Evolutionary conservation across 1,284 basidiomycete genomes (phyloP).

Genomic region (Mycena citricolor): DNA sequence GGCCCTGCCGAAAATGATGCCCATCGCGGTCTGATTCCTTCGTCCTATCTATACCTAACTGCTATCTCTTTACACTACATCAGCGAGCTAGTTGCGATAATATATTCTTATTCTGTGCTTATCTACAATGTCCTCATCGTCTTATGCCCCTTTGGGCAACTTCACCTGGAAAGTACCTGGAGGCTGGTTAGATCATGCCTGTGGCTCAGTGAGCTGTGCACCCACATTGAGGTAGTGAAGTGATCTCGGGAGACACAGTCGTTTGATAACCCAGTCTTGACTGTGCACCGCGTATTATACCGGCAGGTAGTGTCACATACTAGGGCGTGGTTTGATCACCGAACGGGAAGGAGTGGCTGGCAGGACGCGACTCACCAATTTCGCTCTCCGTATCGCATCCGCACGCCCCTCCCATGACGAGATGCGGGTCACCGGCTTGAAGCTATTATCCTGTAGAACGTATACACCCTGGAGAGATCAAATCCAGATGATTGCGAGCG

Average conservation of each 20-base stretch:
- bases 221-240: slow-evolving; percentile 82
- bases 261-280: slow-evolving; percentile 74
- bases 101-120: no score
- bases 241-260: slow-evolving; percentile 75
- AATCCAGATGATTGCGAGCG: slow-evolving; percentile 1
- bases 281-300: slow-evolving; percentile 82
- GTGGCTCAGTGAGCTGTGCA: slow-evolving; percentile 11
- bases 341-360: background rate
- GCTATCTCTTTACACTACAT: no score
- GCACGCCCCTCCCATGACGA: slow-evolving; percentile 77
- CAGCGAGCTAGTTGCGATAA: background rate
- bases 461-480: slow-evolving; percentile 73
- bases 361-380: slow-evolving; percentile 54
- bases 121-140: no score
- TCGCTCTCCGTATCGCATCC: slow-evolving; percentile 73
- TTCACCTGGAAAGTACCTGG: slow-evolving; percentile 81
- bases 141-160: slow-evolving; percentile 58
- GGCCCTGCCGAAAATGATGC: no score
- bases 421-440: slow-evolving; percentile 79
- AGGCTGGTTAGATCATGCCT: background rate
- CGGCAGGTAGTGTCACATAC: slow-evolving; percentile 80
- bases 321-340: slow-evolving; percentile 31
- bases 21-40: no score
- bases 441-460: slow-evolving; percentile 88
- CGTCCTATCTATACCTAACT: no score